These are phyloP conservation scores for Pythium folliculosum DNA, from an alignment of 352 stramenopile genomes.

Conservation along the genomic window DNA sequence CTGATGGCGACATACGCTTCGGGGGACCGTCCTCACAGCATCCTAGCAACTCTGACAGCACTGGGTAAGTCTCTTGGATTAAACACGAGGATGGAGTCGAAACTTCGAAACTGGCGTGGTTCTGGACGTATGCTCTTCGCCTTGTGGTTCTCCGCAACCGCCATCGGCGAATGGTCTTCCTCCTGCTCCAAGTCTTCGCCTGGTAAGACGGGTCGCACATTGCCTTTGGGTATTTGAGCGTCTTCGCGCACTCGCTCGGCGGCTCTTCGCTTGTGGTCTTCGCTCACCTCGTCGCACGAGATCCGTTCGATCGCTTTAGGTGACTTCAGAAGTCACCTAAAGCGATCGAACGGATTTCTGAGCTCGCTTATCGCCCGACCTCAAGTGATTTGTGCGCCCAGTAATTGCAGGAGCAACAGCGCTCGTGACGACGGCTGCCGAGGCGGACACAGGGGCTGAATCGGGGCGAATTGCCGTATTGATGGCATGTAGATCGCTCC, in stretches of 20 bases:
- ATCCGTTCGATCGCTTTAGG: constrained; percentile 37
- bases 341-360: too few species aligned
- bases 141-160: background rate
- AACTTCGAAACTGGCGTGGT: background rate
- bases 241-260: constrained; percentile 3
- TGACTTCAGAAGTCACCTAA: too few species aligned
- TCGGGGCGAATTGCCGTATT: too few species aligned
- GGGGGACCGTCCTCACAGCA: background rate
- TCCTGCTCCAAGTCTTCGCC: background rate
- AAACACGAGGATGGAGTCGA: constrained; percentile 31
- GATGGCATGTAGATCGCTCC: constrained; percentile 10
- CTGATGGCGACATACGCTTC: background rate
- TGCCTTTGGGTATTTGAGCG: background rate
- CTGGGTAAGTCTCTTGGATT: constrained; percentile 38
- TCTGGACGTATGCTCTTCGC: background rate
- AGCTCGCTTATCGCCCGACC: background rate
- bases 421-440: too few species aligned
- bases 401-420: background rate
- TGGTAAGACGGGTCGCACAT: constrained; percentile 1
- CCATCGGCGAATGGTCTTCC: background rate
- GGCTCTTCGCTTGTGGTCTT: background rate
- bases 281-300: constrained; percentile 35
- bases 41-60: background rate
- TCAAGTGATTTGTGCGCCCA: background rate
- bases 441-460: background rate